Percentiles rank a stretch among this genome's conserved stretches.
These are phyloP conservation scores for Didymosphaeria variabile DNA, from an alignment of 2,329 filamentous ascomycete genomes.

Conservation along the genomic window DNA sequence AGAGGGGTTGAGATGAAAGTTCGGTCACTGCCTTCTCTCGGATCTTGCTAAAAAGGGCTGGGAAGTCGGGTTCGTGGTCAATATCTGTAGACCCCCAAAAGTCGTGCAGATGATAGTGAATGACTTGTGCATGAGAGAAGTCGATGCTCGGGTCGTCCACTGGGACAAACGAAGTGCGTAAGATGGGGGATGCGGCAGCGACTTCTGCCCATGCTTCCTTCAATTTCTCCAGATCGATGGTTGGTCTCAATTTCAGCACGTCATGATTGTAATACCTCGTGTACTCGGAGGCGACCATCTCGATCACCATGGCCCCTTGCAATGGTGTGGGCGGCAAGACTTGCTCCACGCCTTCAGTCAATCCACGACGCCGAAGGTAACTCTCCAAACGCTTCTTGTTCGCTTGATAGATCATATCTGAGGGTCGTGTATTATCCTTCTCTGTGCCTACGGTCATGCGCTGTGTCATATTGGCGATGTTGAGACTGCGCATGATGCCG, in stretches of 20 bases:
- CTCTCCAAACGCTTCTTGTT: conserved; percentile 46
- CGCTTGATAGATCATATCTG: conserved; percentile 26
- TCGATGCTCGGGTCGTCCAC: conserved; percentile 68
- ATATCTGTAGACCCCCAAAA: conserved; percentile 45
- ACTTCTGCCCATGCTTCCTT: conserved; percentile 69
- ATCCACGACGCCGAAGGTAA: conserved; percentile 49
- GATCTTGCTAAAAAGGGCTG: conserved; percentile 41
- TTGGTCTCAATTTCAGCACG: conserved; percentile 67
- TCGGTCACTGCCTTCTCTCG: conserved; percentile 44
- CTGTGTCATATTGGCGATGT: conserved; percentile 68
- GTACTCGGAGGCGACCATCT: conserved; percentile 80
- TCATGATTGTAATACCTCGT: conserved; percentile 87
- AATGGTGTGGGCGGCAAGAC: conserved; percentile 81
- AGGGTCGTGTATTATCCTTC: conserved; percentile 9
- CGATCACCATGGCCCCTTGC: conserved; percentile 85
- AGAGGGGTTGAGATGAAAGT: conserved; percentile 24
- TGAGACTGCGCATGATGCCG: conserved; percentile 76
- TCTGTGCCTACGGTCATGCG: conserved; percentile 22
- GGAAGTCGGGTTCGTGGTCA: conserved; percentile 37
- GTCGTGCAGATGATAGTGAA: conserved; percentile 49
- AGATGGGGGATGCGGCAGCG: conserved; percentile 69
- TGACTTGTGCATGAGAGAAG: conserved; percentile 65
- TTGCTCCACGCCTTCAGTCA: conserved; percentile 59
- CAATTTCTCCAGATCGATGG: conserved; percentile 66
- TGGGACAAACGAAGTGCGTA: conserved; percentile 77